These are phyloP conservation scores for Letharia columbiana DNA, from an alignment of 495 filamentous ascomycete species.

Conservation along the genomic window DNA sequence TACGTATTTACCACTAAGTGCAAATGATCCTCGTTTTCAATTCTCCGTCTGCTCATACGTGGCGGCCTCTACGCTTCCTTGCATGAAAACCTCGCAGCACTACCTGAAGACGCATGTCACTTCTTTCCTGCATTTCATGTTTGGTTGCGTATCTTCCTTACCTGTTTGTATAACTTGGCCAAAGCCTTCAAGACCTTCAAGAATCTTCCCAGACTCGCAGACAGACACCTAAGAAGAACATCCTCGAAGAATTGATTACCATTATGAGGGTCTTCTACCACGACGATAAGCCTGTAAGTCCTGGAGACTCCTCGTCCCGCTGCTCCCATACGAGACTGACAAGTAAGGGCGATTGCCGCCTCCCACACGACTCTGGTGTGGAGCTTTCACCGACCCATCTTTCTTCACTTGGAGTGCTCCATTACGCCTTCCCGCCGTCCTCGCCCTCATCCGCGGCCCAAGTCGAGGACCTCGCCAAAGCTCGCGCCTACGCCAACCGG, in stretches of 20 bases:
- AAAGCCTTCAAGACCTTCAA: not conserved
- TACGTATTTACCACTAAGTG: no score
- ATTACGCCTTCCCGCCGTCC: slow-evolving; percentile 51
- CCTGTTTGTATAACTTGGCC: not conserved
- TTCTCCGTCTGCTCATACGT: no score
- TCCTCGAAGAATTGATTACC: not conserved
- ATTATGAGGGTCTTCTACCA: slow-evolving; percentile 7
- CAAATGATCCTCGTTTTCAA: no score
- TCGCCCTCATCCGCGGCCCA: slow-evolving; percentile 36
- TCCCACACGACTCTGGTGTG: slow-evolving; percentile 67
- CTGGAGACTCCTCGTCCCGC: not conserved
- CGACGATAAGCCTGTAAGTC: slow-evolving; percentile 10
- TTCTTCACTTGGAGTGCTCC: slow-evolving; percentile 62
- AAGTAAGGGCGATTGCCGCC: slow-evolving; percentile 75
- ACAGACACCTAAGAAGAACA: not conserved
- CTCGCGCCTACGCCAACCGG: slow-evolving; percentile 86
- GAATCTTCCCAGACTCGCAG: not conserved
- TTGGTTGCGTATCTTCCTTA: no score
- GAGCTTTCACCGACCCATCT: slow-evolving; percentile 53
- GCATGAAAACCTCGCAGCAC: no score
- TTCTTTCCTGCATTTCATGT: no score
- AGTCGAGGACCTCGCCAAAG: slow-evolving; percentile 60
- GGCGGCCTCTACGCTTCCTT: no score
- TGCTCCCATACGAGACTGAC: not conserved
- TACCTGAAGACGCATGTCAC: no score